These are phyloP conservation scores for Xylaria sp. DNA, from an alignment of 2,329 filamentous ascomycete genomes.

Conservation along the genomic window DNA sequence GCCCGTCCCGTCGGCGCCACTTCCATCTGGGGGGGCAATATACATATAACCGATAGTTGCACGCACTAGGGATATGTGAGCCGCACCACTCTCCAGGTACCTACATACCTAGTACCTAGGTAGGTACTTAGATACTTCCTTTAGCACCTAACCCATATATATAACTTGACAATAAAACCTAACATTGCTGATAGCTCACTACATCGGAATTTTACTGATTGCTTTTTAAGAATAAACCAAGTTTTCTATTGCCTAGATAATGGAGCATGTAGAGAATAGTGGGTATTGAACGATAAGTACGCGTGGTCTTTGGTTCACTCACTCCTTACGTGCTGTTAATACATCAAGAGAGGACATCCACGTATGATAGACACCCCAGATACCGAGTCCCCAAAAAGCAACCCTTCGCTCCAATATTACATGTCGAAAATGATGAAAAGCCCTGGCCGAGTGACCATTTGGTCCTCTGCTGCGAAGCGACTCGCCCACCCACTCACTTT, in stretches of 20 bases:
- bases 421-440: slow-evolving; percentile 36
- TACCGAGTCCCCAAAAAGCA: slow-evolving; percentile 23
- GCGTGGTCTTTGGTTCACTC: slow-evolving; percentile 18
- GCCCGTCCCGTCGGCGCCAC: background rate
- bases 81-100: background rate
- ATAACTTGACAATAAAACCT: background rate
- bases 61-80: background rate
- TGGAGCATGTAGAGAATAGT: slow-evolving; percentile 7
- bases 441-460: slow-evolving; percentile 21
- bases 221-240: background rate
- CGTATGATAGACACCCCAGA: slow-evolving; percentile 26
- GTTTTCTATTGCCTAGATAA: background rate
- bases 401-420: slow-evolving; percentile 41
- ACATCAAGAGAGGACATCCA: slow-evolving; percentile 34
- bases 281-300: slow-evolving; percentile 27
- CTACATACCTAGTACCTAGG: background rate
- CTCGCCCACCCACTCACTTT: slow-evolving; percentile 6
- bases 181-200: background rate
- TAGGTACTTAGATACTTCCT: background rate
- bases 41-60: slow-evolving; percentile 4
- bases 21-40: background rate
- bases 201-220: background rate
- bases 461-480: slow-evolving; percentile 20
- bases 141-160: too few species aligned
- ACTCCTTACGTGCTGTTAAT: slow-evolving; percentile 29